These are phyloP conservation scores for Colletotrichum cordylinicola DNA, from an alignment of 2,329 filamentous ascomycete genomes.

Conservation along the genomic window DNA sequence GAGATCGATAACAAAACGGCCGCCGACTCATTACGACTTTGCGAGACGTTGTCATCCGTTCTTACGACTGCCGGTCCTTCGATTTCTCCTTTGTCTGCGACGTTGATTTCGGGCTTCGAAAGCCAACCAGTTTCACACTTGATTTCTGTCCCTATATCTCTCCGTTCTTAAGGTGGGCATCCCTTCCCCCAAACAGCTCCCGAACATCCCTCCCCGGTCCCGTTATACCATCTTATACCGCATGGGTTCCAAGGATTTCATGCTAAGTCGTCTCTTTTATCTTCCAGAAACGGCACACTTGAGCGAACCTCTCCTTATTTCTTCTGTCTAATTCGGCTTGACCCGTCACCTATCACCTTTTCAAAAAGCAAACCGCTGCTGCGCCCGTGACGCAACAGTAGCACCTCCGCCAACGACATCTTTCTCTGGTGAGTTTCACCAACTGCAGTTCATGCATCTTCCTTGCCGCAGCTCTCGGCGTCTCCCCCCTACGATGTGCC, in stretches of 20 bases:
- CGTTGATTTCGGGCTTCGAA: conserved; percentile 8
- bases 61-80: background rate
- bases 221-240: background rate
- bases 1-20: background rate
- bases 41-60: background rate
- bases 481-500: background rate
- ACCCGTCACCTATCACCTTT: background rate
- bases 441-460: conserved; percentile 19
- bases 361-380: background rate
- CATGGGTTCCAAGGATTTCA: background rate
- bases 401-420: background rate
- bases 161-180: conserved; percentile 9
- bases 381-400: background rate
- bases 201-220: conserved; percentile 10
- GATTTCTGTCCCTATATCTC: conserved; percentile 11
- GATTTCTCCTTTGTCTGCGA: background rate
- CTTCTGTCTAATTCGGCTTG: background rate
- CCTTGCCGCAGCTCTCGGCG: conserved; percentile 4
- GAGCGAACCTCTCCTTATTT: conserved; percentile 2
- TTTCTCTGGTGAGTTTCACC: conserved; percentile 11
- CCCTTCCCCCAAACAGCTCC: conserved; percentile 6
- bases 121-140: conserved; percentile 8
- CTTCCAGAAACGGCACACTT: background rate
- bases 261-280: background rate
- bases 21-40: conserved; percentile 3